phyloP scores from a whole-genome alignment of 306 rosid species.

The Begonia loranthoides region DNA sequence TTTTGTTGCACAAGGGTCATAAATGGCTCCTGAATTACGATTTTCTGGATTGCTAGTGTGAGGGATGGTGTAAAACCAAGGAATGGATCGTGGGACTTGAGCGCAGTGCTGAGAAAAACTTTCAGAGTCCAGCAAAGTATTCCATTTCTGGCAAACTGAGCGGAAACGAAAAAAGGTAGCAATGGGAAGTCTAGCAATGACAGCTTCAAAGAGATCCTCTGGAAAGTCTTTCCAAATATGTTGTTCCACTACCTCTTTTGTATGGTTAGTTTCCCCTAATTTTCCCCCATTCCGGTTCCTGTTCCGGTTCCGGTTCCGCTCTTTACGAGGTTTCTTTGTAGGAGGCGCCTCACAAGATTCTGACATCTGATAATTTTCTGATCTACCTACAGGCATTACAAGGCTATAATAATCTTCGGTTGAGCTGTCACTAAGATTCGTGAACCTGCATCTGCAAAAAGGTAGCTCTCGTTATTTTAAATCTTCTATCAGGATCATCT shows the following conservation, averaged over 20 bases:
- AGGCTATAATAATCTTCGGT: too few species aligned
- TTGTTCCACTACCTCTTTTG: conserved; percentile 55
- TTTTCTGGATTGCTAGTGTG: too few species aligned
- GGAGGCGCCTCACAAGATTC: conserved; percentile 53
- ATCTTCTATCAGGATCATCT: too few species aligned
- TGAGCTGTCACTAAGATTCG: too few species aligned
- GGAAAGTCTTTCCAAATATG: conserved; percentile 81
- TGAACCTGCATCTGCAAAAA: too few species aligned
- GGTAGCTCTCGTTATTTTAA: too few species aligned
- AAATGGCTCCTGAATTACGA: conserved; percentile 66
- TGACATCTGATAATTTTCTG: conserved; percentile 30
- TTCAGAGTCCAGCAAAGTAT: conserved; percentile 58
- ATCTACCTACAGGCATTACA: conserved; percentile 7
- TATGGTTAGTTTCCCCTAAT: conserved; percentile 18
- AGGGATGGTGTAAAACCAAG: conserved; percentile 77
- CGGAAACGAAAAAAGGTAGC: conserved; percentile 70
- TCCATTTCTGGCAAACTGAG: conserved; percentile 68
- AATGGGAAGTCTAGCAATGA: conserved; percentile 78
- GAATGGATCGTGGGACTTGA: conserved; percentile 41
- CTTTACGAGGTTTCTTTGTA: conserved; percentile 45
- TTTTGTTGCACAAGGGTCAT: conserved; percentile 74
- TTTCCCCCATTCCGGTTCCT: conserved; percentile 20
- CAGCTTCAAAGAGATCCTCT: conserved; percentile 71
- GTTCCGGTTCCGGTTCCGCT: too few species aligned
- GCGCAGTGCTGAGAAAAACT: conserved; percentile 58